A percentile compares a stretch with the other conserved stretches of the same genome.
Conservation (phyloP, 2,329 filamentous ascomycete species). For the Chrysoporthe puriensis region DNA sequence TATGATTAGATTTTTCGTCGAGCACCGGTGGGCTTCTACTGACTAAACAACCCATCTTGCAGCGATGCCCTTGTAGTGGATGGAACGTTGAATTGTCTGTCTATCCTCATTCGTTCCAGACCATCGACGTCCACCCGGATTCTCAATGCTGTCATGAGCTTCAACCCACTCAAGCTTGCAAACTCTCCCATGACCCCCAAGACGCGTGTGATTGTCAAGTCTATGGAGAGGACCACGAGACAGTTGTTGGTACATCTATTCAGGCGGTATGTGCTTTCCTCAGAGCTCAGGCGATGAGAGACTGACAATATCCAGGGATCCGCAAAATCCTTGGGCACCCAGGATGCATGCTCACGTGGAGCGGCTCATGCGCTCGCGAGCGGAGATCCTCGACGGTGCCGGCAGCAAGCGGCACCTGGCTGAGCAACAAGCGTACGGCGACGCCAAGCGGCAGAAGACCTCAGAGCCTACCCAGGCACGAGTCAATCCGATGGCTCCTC, state of each 20-base stretch:
- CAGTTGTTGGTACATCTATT: conserved; percentile 81
- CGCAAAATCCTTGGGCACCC: conserved; percentile 72
- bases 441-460: conserved; percentile 82
- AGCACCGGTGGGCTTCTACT: conserved; percentile 27
- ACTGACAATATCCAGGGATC: conserved; percentile 61
- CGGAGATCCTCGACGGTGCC: conserved; percentile 79
- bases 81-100: conserved; percentile 86
- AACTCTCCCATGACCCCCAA: conserved; percentile 77
- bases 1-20: conserved; percentile 46
- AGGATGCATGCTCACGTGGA: conserved; percentile 90
- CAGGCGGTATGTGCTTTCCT: conserved; percentile 62
- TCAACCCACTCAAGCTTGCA: conserved; percentile 86
- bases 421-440: conserved; percentile 71
- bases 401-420: conserved; percentile 77
- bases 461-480: conserved; percentile 52
- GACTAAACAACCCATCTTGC: conserved; percentile 32
- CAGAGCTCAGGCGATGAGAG: neutral
- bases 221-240: conserved; percentile 92
- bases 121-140: conserved; percentile 84
- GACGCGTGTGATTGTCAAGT: conserved; percentile 81
- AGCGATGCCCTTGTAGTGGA: conserved; percentile 89
- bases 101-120: conserved; percentile 79
- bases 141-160: conserved; percentile 80
- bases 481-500: conserved; percentile 73
- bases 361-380: conserved; percentile 75